Conservation (phyloP, 768 basidiomycete species). For the Lentinus brumalis region DNA sequence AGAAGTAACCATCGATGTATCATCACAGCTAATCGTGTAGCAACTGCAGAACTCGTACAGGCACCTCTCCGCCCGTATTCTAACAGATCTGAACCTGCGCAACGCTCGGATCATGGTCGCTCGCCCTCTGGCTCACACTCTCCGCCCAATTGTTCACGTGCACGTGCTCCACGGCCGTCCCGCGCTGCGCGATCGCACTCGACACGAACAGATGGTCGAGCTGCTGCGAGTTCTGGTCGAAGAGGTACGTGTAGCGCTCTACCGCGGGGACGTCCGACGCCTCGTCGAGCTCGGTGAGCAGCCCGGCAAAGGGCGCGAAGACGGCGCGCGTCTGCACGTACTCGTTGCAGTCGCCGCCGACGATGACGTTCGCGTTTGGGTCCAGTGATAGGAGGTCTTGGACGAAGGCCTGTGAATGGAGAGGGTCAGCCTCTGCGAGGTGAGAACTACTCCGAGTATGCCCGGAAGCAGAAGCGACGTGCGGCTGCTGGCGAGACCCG, state of each 20-base stretch:
- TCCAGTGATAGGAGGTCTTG: slow-evolving; percentile 45
- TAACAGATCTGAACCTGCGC: slow-evolving; percentile 49
- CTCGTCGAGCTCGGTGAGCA: slow-evolving; percentile 53
- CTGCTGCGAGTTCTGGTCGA: slow-evolving; percentile 57
- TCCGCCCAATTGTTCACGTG: slow-evolving; percentile 62
- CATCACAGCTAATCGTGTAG: too few relatives aligned
- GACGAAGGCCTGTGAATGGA: slow-evolving; percentile 46
- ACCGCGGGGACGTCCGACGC: slow-evolving; percentile 44
- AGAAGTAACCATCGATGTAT: too few relatives aligned
- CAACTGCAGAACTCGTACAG: neutral
- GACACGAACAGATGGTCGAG: slow-evolving; percentile 58
- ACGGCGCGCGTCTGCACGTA: slow-evolving; percentile 54
- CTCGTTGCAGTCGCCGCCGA: slow-evolving; percentile 66
- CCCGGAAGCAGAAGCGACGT: too few relatives aligned
- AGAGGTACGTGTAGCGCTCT: slow-evolving; percentile 63
- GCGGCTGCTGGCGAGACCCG: too few relatives aligned
- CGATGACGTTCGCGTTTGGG: slow-evolving; percentile 47
- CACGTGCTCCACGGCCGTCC: slow-evolving; percentile 52
- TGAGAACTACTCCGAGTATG: too few relatives aligned
- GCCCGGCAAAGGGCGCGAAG: slow-evolving; percentile 43
- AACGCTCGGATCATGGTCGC: slow-evolving; percentile 64
- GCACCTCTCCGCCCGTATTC: neutral
- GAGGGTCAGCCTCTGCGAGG: too few relatives aligned
- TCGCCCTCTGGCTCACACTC: slow-evolving; percentile 41
- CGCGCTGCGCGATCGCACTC: slow-evolving; percentile 39